Evolutionary conservation across 106 monocot genomes (phyloP), one percentile per base, ranked within the genome.

Genomic region (Platanthera guangdongensis): DNA sequence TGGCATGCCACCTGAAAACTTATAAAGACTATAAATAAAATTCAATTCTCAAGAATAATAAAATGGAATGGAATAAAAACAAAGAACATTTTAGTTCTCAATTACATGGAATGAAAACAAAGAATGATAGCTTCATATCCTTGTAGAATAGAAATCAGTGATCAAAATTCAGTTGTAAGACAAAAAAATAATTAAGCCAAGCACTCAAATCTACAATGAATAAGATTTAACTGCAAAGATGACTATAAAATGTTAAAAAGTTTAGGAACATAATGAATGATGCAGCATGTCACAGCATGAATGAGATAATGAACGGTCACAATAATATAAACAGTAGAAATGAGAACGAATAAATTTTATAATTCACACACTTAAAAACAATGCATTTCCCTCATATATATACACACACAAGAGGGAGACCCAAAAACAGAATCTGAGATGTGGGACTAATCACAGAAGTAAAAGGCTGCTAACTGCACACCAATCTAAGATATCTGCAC

Each of bases 21-120:
- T 39, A 39, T 39, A 39, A 39, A 39, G 39, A 0, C 39, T 39
- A 39, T 39, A 39, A 39, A 39, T 3, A 39, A 3, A 39, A 39
- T 39, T 1, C 39, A 39, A 3, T 39, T 39, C 39, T 39, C 39
- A 39, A 39, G 39, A 39, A 39, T 39, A 39, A 39, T 39, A 39
- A 39, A 39, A 39, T 39, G 39, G 39, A 39, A 39, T 39, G 39
- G 39, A 39, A 39, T 39, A 39, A 63, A 21, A 7, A 57, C 57
- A 52, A 65, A 13, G 12, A 51, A 62, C 28, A 51, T 39, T 39
- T 3, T 39, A 39, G 51, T 63, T 32, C 6, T 9, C 72, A 72
- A 72, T 19, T 21, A 72, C 49, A 51, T 21, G 49, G 8, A 72
- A 72, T 50, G 22, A 72, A 51, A 72, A 51, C 49, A 72, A 72